phyloP scores from a whole-genome alignment of 176 grass and related monocot species.

The Rhynchospora tenuis region DNA sequence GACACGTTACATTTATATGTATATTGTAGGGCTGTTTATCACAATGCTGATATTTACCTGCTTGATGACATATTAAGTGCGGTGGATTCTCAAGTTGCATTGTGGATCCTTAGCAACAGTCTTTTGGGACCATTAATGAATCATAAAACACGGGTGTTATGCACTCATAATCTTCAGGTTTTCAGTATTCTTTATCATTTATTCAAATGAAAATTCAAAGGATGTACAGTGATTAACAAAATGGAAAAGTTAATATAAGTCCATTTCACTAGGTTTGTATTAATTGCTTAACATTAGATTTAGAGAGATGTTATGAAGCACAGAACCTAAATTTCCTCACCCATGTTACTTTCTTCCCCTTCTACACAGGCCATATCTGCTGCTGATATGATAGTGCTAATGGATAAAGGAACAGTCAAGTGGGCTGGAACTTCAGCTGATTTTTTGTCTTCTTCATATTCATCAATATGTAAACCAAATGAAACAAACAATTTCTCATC shows the following conservation, averaged over 20 bases:
- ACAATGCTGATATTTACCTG: conserved; percentile 74
- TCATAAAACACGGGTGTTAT: conserved; percentile 76
- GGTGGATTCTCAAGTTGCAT: conserved; percentile 94
- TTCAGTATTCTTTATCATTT: background rate
- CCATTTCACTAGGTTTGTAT: background rate
- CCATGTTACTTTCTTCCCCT: background rate
- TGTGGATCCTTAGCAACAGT: conserved; percentile 60
- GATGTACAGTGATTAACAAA: background rate
- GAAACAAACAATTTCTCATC: conserved; percentile 35
- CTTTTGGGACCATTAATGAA: conserved; percentile 55
- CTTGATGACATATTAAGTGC: conserved; percentile 94
- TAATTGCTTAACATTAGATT: too few relatives aligned
- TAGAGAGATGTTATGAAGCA: too few relatives aligned
- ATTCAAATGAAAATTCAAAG: background rate
- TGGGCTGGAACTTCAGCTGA: conserved; percentile 60
- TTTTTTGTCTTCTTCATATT: conserved; percentile 63
- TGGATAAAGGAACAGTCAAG: conserved; percentile 59
- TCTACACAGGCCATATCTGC: conserved; percentile 62
- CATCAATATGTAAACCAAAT: conserved; percentile 43
- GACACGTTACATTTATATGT: conserved; percentile 16
- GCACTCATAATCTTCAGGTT: conserved; percentile 83
- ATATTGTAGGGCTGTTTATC: conserved; percentile 80
- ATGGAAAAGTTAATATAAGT: background rate
- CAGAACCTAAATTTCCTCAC: background rate
- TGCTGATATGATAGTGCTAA: conserved; percentile 83